Evolutionary conservation across 1,284 basidiomycete genomes (phyloP).

Genomic region (Ustilago curta): DNA sequence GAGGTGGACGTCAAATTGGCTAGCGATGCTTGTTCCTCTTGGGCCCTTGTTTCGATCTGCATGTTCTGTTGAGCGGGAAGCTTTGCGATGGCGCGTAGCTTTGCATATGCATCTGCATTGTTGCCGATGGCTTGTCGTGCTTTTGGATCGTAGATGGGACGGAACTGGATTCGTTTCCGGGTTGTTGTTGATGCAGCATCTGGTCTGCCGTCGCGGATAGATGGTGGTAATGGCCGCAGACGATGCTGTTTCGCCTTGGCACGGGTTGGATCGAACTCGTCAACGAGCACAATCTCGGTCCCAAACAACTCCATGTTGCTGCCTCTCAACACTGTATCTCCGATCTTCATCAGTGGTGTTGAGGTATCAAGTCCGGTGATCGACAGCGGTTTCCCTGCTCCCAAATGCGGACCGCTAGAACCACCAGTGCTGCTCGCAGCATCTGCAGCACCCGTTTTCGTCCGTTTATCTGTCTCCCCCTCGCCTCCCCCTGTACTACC

Average conservation of each 20-base stretch:
- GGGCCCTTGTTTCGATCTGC: background rate
- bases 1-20: background rate
- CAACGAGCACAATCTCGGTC: slow-evolving; percentile 34
- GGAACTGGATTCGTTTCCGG: slow-evolving; percentile 23
- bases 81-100: slow-evolving; percentile 8
- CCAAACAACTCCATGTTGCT: slow-evolving; percentile 29
- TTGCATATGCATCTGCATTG: background rate
- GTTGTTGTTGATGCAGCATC: slow-evolving; percentile 9
- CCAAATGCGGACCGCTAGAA: slow-evolving; percentile 12
- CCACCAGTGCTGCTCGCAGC: background rate
- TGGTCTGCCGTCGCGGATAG: background rate
- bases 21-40: background rate
- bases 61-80: background rate
- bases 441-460: background rate
- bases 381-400: slow-evolving; percentile 27
- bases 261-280: slow-evolving; percentile 31
- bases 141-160: slow-evolving; percentile 40
- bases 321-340: slow-evolving; percentile 32
- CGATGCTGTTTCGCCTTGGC: slow-evolving; percentile 19
- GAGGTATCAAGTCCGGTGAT: slow-evolving; percentile 39
- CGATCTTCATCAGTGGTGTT: slow-evolving; percentile 39
- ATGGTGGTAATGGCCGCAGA: slow-evolving; percentile 19
- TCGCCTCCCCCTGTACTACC: background rate
- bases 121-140: background rate
- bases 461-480: background rate